Base-by-base conservation (phyloP, 768 basidiomycete genomes). In the Leccinum obscurum region DNA sequence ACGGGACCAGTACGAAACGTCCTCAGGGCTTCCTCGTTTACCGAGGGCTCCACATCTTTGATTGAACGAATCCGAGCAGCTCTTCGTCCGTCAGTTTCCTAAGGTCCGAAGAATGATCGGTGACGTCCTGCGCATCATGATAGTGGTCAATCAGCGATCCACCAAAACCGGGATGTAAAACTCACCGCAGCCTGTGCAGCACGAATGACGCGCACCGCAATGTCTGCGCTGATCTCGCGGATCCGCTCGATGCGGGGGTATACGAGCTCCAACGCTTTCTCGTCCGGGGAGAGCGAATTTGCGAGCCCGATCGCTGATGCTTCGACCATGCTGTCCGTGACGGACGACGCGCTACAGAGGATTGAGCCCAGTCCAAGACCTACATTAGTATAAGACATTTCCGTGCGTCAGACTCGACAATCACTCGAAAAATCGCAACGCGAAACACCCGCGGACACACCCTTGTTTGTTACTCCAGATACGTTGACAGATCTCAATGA, bases 301-400 rank as follows among this genome's bases (percentile, higher is more conserved):
- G 91, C 87, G 50, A 97, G 81, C 7, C 92, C 92, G 35, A 92
- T 80, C 4, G 93, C 89, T 13, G 90, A 83, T 6, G 92, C 89
- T 71, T 96, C 93, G 26, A 97, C 89, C 91, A 98, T 94, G 63
- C 79, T 80, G 70, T 94, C 90, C 3, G 92, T 92, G 50, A 97
- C 87, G 32, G 78, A 77, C 1, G 80, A 77, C 20, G 86, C 89
- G 44, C 85, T 83, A 58, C 85, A 80, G 53, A 94, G 78, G 70
- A 94, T 89, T 13, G 88, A 80, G 44, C 86, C 92, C 35, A 93
- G 78, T 17, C 92, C 94, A 8, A 69, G 69, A 39, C 64, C 68
- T 69, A 39, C n/a, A 44, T 41, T 3, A 32, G 7, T 41, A 41
- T 8, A n/a, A 44, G 9, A 17, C 39, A 39, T 7, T 39, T 39